Evolutionary conservation across 257 asterid species (phyloP).

Genomic region (Cordia subcordata): DNA sequence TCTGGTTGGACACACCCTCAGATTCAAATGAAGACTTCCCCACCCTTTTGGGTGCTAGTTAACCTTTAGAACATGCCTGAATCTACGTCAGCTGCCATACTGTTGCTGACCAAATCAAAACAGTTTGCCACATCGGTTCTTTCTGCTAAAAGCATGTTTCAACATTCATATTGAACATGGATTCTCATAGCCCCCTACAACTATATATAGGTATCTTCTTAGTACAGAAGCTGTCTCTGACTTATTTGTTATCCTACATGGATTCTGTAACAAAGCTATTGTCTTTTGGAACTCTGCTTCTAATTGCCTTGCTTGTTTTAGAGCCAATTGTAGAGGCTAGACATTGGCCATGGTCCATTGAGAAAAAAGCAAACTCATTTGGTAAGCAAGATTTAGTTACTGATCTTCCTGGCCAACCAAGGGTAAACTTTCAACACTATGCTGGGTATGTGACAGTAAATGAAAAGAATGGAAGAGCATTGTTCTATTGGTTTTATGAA

Average conservation of each 20-base stretch:
- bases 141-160: background rate
- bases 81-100: conserved; percentile 30
- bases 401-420: conserved; percentile 79
- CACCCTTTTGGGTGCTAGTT: conserved; percentile 27
- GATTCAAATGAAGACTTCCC: conserved; percentile 45
- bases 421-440: conserved; percentile 55
- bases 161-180: conserved; percentile 28
- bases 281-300: conserved; percentile 29
- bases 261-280: conserved; percentile 27
- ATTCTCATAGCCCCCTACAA: conserved; percentile 20
- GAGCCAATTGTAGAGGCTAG: conserved; percentile 42
- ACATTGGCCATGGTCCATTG: conserved; percentile 29
- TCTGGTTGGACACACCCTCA: conserved; percentile 63
- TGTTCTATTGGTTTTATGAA: conserved; percentile 91
- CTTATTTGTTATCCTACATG: conserved; percentile 31
- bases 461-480: conserved; percentile 60
- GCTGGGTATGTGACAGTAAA: conserved; percentile 67
- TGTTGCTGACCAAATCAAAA: conserved; percentile 24
- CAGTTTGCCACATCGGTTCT: conserved; percentile 29
- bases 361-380: conserved; percentile 21
- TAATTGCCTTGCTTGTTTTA: conserved; percentile 20
- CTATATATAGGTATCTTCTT: conserved; percentile 49
- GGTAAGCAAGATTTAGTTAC: conserved; percentile 48
- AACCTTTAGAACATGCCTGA: conserved; percentile 25
- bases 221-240: conserved; percentile 13